phyloP scores from a whole-genome alignment of 2,329 filamentous ascomycete genomes.

The Neonectria punicea region DNA sequence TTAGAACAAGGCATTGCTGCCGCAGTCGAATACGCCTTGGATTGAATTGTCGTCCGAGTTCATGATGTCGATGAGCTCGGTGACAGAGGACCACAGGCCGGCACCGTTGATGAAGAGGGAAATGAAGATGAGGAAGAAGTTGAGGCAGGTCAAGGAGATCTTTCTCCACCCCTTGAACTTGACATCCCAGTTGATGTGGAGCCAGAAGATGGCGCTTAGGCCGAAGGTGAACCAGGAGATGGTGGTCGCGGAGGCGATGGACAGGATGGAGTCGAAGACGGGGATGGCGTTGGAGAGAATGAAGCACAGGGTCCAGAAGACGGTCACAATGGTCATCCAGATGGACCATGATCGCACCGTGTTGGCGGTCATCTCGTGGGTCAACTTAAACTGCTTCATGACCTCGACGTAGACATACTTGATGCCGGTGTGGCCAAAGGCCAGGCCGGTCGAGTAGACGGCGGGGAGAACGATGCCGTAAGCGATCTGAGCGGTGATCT shows the following conservation, averaged over 20 bases:
- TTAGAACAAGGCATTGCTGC: conserved; percentile 49
- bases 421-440: conserved; percentile 49
- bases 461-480: conserved; percentile 47
- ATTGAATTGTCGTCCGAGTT: conserved; percentile 40
- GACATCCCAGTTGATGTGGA: conserved; percentile 50
- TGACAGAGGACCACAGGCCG: conserved; percentile 49
- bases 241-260: conserved; percentile 50
- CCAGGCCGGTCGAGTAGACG: conserved; percentile 45
- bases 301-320: conserved; percentile 50
- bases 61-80: conserved; percentile 46
- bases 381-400: conserved; percentile 47
- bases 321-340: conserved; percentile 48
- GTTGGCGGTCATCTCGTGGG: conserved; percentile 47
- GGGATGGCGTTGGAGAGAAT: conserved; percentile 51
- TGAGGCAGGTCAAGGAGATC: conserved; percentile 43
- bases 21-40: conserved; percentile 48
- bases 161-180: conserved; percentile 45
- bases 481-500: conserved; percentile 40
- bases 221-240: conserved; percentile 53
- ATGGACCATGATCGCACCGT: conserved; percentile 48
- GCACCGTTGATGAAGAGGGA: conserved; percentile 50
- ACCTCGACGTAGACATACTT: conserved; percentile 49
- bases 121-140: conserved; percentile 46
- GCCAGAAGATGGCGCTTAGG: conserved; percentile 50
- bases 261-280: conserved; percentile 51